Percentiles rank a stretch among this genome's conserved stretches.
These are phyloP conservation scores for Ophiostoma novo-ulmi DNA, from an alignment of 2,329 filamentous ascomycete species.

Conservation along the genomic window DNA sequence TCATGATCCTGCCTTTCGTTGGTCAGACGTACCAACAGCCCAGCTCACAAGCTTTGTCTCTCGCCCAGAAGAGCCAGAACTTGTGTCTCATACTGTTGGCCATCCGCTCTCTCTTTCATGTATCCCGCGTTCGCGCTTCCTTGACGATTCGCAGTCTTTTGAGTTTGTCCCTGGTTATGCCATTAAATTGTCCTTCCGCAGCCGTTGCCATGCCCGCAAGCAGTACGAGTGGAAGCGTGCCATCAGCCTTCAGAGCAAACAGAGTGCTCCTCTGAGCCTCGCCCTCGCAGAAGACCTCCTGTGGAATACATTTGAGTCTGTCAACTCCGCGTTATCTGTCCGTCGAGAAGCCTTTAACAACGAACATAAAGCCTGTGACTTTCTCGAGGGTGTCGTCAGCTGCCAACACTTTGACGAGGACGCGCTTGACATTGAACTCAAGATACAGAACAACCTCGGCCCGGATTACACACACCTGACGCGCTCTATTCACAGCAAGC, in stretches of 20 bases:
- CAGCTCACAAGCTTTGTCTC: slow-evolving; percentile 30
- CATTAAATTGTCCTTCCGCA: slow-evolving; percentile 44
- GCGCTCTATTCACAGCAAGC: slow-evolving; percentile 41
- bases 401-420: slow-evolving; percentile 42
- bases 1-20: slow-evolving; percentile 48
- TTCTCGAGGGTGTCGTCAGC: slow-evolving; percentile 36
- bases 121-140: slow-evolving; percentile 43
- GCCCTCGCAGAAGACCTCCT: slow-evolving; percentile 44
- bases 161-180: slow-evolving; percentile 47
- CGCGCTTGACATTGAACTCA: slow-evolving; percentile 44
- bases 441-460: slow-evolving; percentile 47
- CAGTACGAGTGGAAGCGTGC: slow-evolving; percentile 38
- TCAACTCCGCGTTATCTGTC: slow-evolving; percentile 40
- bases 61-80: slow-evolving; percentile 32
- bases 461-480: slow-evolving; percentile 43
- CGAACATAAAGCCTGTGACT: slow-evolving; percentile 36
- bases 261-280: slow-evolving; percentile 46
- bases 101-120: slow-evolving; percentile 44
- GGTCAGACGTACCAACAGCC: slow-evolving; percentile 40
- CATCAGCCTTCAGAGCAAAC: slow-evolving; percentile 43
- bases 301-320: slow-evolving; percentile 41
- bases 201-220: slow-evolving; percentile 36
- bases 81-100: slow-evolving; percentile 39
- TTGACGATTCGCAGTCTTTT: slow-evolving; percentile 43
- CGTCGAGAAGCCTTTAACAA: slow-evolving; percentile 41